Conservation (phyloP, 192 early-diverging fungal genomes). For the Diversispora eburnea region DNA sequence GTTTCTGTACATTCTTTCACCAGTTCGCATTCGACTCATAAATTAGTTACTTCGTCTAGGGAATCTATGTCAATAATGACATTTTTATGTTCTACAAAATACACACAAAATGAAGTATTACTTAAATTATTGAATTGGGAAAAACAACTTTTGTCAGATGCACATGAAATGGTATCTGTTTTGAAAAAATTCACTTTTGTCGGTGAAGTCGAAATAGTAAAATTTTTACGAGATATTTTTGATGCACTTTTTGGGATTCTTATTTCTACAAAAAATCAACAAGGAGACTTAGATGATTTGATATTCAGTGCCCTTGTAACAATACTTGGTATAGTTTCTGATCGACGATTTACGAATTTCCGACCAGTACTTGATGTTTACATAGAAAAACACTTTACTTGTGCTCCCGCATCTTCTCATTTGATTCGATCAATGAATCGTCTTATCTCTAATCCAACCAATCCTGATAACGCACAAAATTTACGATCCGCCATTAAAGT, state of each 20-base stretch:
- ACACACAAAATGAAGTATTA: conserved; percentile 61
- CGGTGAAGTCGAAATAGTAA: conserved; percentile 65
- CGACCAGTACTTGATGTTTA: conserved; percentile 55
- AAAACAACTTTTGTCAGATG: conserved; percentile 30
- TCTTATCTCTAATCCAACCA: conserved; percentile 33
- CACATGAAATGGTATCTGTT: conserved; percentile 38
- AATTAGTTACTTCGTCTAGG: conserved; percentile 21
- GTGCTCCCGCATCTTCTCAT: conserved; percentile 28
- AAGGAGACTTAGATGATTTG: conserved; percentile 39
- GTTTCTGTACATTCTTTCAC: conserved; percentile 7
- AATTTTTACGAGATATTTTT: conserved; percentile 62
- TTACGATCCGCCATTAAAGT: conserved; percentile 59
- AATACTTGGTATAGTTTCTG: conserved; percentile 55
- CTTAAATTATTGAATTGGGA: conserved; percentile 68
- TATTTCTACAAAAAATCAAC: conserved; percentile 34
- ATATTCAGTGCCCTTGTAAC: conserved; percentile 52
- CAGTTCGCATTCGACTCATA: conserved; percentile 20
- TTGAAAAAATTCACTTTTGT: conserved; percentile 54
- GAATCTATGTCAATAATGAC: conserved; percentile 56
- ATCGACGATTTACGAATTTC: conserved; percentile 60
- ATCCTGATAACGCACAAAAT: conserved; percentile 37
- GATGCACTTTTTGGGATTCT: conserved; percentile 61
- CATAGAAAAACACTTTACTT: conserved; percentile 51
- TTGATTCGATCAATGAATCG: conserved; percentile 42
- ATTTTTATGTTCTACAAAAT: conserved; percentile 57